Base-by-base conservation (phyloP, 1,284 basidiomycete species). In the Chiua sp. region DNA sequence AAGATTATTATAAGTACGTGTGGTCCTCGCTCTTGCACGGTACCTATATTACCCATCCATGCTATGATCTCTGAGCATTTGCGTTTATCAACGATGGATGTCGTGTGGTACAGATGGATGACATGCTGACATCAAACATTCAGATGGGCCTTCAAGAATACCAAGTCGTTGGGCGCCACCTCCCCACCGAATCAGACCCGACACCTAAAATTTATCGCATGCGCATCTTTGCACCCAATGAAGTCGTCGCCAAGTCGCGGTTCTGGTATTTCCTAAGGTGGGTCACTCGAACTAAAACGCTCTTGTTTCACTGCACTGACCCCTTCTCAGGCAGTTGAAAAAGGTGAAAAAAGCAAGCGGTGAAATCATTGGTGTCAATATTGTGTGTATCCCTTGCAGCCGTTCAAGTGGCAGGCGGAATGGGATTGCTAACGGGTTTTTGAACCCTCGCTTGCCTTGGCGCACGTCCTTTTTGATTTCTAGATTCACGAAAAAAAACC, bases 301-400 rank as follows among this genome's bases (percentile, higher is more conserved):
- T 44, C 20, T 22, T 22, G 26, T 28, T 26, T 46, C 3, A 61
- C 62, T 56, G 67, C 49, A 71, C 28, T 26, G 42, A 7, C 16
- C 3, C 35, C 11, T 59, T 3, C 63, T 35, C 30, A 53, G 97
- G 77, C 92, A 97, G 81, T 79, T 98, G 73, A 95, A 98, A 82
- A 99, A 99, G 87, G 96, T 97, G 83, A 99, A 99, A 88, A 98
- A 98, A 84, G 96, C 96, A 80, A 94, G 88, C 78, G 98, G 97
- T 78, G 97, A 99, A 86, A 96, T 99, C 78, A 96, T 99, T 78
- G 94, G 94, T 77, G 90, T 99, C 83, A 97, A 98, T 82, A 86
- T 93, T 80, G 96, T 98, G 77, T 82, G 95, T 93, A 86, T 81
- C 70, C 87, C 86, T 87, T 88, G 88, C 87, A 90, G 87, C 87